phyloP scores from a whole-genome alignment of 1,284 basidiomycete species.

The Cutaneotrichosporon sp. region DNA sequence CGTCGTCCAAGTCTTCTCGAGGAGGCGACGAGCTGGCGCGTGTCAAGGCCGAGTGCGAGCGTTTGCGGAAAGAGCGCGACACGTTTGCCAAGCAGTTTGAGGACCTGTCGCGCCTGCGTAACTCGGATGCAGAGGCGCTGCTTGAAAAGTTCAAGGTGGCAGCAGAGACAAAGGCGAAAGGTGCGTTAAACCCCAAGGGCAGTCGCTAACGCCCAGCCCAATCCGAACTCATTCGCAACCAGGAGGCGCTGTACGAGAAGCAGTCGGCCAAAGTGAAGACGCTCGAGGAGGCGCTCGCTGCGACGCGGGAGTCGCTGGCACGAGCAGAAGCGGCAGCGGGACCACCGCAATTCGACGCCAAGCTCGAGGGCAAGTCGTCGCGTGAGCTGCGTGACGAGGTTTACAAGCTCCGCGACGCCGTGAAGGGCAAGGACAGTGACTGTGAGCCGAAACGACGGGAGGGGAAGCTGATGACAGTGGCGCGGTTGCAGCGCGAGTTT shows the following conservation, averaged over 20 bases:
- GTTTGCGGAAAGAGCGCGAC: slow-evolving; percentile 33
- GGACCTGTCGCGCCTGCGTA: slow-evolving; percentile 34
- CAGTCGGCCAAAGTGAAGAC: slow-evolving; percentile 25
- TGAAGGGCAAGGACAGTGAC: slow-evolving; percentile 33
- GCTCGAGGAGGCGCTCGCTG: slow-evolving; percentile 33
- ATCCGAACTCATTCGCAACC: slow-evolving; percentile 37
- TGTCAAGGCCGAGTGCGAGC: slow-evolving; percentile 28
- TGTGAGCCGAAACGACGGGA: slow-evolving; percentile 23
- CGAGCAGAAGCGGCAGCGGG: slow-evolving; percentile 3
- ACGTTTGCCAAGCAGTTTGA: slow-evolving; percentile 43
- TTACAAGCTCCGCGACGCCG: slow-evolving; percentile 23
- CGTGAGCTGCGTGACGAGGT: slow-evolving; percentile 35
- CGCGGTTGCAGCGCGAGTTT: slow-evolving; percentile 34
- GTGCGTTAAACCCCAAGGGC: slow-evolving; percentile 17
- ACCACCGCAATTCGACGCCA: slow-evolving; percentile 14
- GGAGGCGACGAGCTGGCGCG: background rate
- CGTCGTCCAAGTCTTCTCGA: background rate
- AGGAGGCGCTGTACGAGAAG: slow-evolving; percentile 36
- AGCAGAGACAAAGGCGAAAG: slow-evolving; percentile 28
- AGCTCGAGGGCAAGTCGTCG: slow-evolving; percentile 30
- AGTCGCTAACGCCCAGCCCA: slow-evolving; percentile 30
- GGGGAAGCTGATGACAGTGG: slow-evolving; percentile 17
- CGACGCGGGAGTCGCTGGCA: slow-evolving; percentile 18
- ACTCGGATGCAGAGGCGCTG: slow-evolving; percentile 29
- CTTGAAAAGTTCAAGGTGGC: slow-evolving; percentile 40